Evolutionary conservation across 2,329 filamentous ascomycete species (phyloP).

Genomic region (Hypoxylon sp.): DNA sequence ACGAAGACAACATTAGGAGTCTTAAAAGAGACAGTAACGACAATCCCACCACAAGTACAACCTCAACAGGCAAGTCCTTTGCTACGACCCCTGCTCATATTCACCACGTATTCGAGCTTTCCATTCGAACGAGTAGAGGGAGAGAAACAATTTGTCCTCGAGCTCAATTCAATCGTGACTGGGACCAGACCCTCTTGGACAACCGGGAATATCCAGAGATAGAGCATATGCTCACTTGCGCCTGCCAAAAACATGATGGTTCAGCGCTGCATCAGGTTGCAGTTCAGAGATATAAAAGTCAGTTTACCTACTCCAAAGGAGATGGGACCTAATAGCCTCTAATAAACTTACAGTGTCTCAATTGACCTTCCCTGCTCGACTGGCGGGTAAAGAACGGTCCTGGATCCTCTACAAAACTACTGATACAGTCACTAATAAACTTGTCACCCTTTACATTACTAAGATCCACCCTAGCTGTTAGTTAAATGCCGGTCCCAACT

Average conservation of each 20-base stretch:
- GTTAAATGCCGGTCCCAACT: not conserved
- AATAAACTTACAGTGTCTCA: conserved; percentile 34
- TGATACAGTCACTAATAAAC: conserved; percentile 34
- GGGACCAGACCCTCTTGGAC: conserved; percentile 18
- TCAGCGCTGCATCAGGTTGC: conserved; percentile 3
- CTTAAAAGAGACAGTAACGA: conserved; percentile 14
- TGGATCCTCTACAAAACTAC: conserved; percentile 34
- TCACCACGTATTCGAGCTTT: conserved; percentile 29
- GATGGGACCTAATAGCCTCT: not conserved
- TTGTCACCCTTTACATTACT: conserved; percentile 36
- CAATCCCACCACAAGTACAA: not conserved
- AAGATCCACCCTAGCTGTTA: conserved; percentile 31
- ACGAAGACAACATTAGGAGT: conserved; percentile 25
- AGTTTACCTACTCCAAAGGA: not conserved
- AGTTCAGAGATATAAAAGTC: conserved; percentile 12
- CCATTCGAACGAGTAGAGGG: conserved; percentile 11
- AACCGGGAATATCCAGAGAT: not conserved
- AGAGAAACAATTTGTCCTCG: conserved; percentile 27
- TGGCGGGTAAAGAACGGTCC: conserved; percentile 28
- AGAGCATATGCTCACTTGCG: conserved; percentile 11
- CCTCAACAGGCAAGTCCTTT: not conserved
- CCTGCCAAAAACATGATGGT: not conserved
- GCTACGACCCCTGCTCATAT: not conserved
- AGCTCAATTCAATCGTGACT: conserved; percentile 23
- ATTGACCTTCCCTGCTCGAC: conserved; percentile 36